Evolutionary conservation across 1,284 basidiomycete species (phyloP), one percentile per base, ranked within the genome.

Genomic region (Gomphus sp.): DNA sequence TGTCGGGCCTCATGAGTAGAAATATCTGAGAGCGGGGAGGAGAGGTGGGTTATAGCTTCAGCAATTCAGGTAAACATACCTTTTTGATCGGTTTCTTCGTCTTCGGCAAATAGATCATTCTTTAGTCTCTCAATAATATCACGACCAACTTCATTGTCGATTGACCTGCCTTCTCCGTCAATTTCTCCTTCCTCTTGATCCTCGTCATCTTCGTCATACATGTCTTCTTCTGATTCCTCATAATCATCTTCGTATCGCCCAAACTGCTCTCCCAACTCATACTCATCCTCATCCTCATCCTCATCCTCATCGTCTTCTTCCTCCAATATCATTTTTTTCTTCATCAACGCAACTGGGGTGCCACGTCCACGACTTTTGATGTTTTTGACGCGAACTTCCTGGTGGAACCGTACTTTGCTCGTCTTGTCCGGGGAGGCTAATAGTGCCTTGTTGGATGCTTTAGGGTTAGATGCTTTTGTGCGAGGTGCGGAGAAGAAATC

Each of bases 341-440:
- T 67, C 60, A 66, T 66, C 63, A 4, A 36, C 12, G 73, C 74
- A 25, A 83, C 65, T 2, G 82, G 79, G 49, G 79, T 71, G 52
- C 77, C 80, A 68, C 80, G 83, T 50, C 87, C 85, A 45, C 80
- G 81, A 2, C 83, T 73, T 66, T 82, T 84, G 66, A 91, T 89
- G 47, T 81, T 87, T 71, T 85, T 91, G 43, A 93, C 87, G 55
- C 84, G 77, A 34, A 94, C 92, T 67, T 87, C 78, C 22, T 91
- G 88, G 68, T 87, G 80, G 69, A 94, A 94, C 31, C 87, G 84
- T 8, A 94, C 90, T 61, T 74, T 76, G 47, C 75, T 66, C 64
- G 62, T 52, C 61, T 65, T 50, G 51, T 59, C 31, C 61, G 61
- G 31, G 7, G 60, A 43, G 51, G 65, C 68, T 60, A 57, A 63